Conservation (phyloP, 2,329 filamentous ascomycete species). For the Neonectria magnoliae region DNA sequence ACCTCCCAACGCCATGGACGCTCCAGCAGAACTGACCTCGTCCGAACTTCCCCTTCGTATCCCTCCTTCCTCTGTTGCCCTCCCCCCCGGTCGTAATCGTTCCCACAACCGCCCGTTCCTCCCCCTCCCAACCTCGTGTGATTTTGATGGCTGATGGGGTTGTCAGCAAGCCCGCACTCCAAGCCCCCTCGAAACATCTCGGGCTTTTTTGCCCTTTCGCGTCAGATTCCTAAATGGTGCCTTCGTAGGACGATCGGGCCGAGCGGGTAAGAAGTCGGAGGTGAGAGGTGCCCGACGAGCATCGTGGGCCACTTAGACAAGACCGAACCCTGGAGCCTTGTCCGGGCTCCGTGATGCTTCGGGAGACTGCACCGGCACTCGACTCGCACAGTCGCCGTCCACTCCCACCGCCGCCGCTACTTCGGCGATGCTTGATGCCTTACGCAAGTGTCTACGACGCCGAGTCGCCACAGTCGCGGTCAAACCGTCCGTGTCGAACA, state of each 20-base stretch:
- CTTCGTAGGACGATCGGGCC: constrained; percentile 4
- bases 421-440: constrained; percentile 12
- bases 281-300: background rate
- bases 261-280: background rate
- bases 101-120: background rate
- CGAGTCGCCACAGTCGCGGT: constrained; percentile 18
- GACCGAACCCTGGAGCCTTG: background rate
- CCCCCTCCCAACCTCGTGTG: constrained; percentile 2
- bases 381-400: constrained; percentile 3
- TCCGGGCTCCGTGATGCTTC: background rate
- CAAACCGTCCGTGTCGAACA: background rate
- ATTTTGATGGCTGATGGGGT: constrained; percentile 8
- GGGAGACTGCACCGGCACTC: background rate
- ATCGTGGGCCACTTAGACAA: background rate
- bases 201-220: background rate
- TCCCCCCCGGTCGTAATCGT: background rate
- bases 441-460: constrained; percentile 5
- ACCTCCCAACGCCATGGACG: background rate
- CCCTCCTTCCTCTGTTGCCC: background rate
- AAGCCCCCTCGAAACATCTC: constrained; percentile 12
- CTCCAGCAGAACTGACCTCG: background rate
- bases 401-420: background rate
- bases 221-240: constrained; percentile 9
- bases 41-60: background rate
- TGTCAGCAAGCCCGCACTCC: constrained; percentile 22